Evolutionary conservation across 139 green algal species (phyloP).

Genomic region (Gonium pectorale): DNA sequence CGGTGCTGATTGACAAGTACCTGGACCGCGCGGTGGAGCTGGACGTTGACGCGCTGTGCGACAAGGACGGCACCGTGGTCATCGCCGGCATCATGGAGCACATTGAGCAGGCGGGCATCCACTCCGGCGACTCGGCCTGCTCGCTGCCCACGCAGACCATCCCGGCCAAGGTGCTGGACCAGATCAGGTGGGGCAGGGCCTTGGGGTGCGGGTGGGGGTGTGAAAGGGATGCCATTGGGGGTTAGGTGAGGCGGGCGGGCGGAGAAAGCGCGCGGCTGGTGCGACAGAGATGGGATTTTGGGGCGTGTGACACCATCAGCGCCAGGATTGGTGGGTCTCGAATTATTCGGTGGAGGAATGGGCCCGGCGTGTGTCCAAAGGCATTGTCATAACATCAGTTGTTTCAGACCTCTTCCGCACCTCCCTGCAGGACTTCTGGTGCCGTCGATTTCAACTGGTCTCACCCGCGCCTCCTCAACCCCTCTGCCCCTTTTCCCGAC

Average conservation of each 20-base stretch:
- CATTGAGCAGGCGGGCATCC: constrained; percentile 95
- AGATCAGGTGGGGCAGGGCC: constrained; percentile 64
- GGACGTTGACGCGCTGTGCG: constrained; percentile 96
- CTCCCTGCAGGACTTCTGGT: too few relatives aligned
- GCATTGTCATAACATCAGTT: too few relatives aligned
- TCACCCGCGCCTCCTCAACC: too few relatives aligned
- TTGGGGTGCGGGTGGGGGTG: not conserved
- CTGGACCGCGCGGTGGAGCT: constrained; percentile 94
- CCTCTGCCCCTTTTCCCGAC: not conserved
- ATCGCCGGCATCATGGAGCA: constrained; percentile 99
- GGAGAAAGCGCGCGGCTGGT: too few relatives aligned
- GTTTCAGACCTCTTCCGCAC: too few relatives aligned
- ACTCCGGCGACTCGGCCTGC: constrained; percentile 98
- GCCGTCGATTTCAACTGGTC: too few relatives aligned
- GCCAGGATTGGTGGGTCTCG: too few relatives aligned
- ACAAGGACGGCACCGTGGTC: constrained; percentile 92
- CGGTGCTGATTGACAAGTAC: constrained; percentile 99
- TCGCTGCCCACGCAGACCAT: constrained; percentile 95
- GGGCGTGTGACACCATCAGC: too few relatives aligned
- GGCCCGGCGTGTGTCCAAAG: too few relatives aligned
- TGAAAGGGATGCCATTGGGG: not conserved
- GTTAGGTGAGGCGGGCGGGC: too few relatives aligned
- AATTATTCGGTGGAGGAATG: too few relatives aligned
- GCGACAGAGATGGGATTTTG: too few relatives aligned
- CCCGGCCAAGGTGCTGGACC: constrained; percentile 71